phyloP scores from a whole-genome alignment of 768 basidiomycete species.

The Amanita inopinata region DNA sequence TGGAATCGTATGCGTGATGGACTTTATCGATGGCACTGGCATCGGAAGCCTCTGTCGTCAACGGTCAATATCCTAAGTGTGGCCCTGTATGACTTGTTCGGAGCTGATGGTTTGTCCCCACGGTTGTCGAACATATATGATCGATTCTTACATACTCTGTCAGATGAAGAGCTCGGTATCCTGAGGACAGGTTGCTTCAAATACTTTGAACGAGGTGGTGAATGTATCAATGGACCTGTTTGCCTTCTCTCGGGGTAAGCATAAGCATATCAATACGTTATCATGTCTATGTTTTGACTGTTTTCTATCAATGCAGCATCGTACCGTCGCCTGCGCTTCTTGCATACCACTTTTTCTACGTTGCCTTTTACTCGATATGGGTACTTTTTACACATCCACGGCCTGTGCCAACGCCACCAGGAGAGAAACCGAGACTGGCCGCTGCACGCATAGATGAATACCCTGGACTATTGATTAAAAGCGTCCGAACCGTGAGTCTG shows the following conservation, averaged over 20 bases:
- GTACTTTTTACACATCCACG: constrained; percentile 62
- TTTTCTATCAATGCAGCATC: constrained; percentile 47
- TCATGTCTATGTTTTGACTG: not conserved
- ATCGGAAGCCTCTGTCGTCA: constrained; percentile 69
- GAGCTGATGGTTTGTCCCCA: constrained; percentile 57
- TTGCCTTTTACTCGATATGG: constrained; percentile 93
- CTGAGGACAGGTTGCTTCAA: constrained; percentile 88
- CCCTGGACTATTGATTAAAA: constrained; percentile 53
- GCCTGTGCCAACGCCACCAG: constrained; percentile 15
- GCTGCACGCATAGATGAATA: constrained; percentile 50
- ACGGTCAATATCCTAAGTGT: constrained; percentile 91
- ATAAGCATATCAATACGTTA: constrained; percentile 7
- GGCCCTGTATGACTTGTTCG: constrained; percentile 90
- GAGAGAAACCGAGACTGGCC: constrained; percentile 29
- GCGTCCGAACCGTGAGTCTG: constrained; percentile 58
- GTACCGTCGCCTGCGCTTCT: constrained; percentile 73
- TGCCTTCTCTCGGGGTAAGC: constrained; percentile 79
- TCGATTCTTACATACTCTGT: not conserved
- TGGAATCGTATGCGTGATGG: constrained; percentile 41
- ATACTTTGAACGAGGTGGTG: constrained; percentile 91
- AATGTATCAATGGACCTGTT: constrained; percentile 82
- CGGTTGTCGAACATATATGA: not conserved
- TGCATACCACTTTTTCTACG: constrained; percentile 87
- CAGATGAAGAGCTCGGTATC: constrained; percentile 52
- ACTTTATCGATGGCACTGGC: constrained; percentile 77